These are phyloP conservation scores for Metarhizium guizhouense DNA, from an alignment of 2,329 filamentous ascomycete species.

Conservation along the genomic window DNA sequence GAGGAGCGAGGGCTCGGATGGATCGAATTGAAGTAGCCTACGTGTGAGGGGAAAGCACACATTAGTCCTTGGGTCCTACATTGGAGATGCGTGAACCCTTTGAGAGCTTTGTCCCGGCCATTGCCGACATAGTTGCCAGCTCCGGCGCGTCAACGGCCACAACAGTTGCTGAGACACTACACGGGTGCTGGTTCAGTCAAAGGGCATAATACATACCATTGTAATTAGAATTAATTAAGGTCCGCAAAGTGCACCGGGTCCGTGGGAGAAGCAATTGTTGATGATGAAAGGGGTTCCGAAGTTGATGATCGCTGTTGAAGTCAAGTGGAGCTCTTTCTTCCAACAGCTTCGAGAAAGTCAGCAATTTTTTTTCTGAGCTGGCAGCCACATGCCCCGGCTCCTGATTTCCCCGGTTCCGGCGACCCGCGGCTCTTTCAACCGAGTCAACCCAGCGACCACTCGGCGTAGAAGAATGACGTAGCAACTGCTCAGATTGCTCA, in stretches of 20 bases:
- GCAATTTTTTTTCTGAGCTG: constrained; percentile 25
- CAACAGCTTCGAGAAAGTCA: constrained; percentile 31
- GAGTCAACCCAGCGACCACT: neutral
- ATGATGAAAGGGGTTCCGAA: constrained; percentile 1
- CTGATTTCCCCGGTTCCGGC: constrained; percentile 26
- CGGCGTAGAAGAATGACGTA: neutral
- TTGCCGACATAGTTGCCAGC: neutral
- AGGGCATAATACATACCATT: constrained; percentile 16
- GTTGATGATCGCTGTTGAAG: neutral
- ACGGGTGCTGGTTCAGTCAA: neutral
- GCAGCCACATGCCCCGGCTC: constrained; percentile 12
- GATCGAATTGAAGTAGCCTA: constrained; percentile 75
- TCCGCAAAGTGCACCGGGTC: neutral
- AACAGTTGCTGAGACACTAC: neutral
- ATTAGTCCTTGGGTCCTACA: neutral
- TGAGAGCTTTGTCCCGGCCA: neutral
- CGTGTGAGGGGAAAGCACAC: neutral
- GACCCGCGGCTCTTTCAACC: neutral
- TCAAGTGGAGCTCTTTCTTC: constrained; percentile 25
- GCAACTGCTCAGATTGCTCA: neutral
- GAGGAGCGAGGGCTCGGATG: constrained; percentile 88
- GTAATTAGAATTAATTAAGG: constrained; percentile 11
- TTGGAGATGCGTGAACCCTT: neutral
- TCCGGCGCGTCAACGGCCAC: neutral
- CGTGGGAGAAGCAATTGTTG: neutral